These are phyloP conservation scores for Penicillium steckii DNA, from an alignment of 495 filamentous ascomycete species.

Conservation along the genomic window DNA sequence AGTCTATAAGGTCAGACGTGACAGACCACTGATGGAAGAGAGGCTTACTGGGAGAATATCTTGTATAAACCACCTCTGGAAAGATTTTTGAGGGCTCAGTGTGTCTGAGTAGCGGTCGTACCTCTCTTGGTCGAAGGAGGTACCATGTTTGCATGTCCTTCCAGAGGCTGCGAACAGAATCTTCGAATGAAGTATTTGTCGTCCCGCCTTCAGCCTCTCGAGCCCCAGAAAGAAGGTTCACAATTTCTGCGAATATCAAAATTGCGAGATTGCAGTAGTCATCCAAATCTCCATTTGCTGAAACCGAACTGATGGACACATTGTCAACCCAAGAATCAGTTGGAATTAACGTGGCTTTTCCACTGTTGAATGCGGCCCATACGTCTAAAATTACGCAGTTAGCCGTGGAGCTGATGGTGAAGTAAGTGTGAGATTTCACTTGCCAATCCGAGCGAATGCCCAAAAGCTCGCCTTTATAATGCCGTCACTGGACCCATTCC, in stretches of 20 bases:
- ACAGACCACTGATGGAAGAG: not conserved
- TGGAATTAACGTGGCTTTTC: slow-evolving; percentile 17
- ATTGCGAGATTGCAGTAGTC: slow-evolving; percentile 16
- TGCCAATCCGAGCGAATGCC: slow-evolving; percentile 18
- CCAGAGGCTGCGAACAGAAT: slow-evolving; percentile 2
- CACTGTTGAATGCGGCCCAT: slow-evolving; percentile 15
- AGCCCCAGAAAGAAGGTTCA: slow-evolving; percentile 4
- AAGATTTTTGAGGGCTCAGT: not conserved
- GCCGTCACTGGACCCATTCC: slow-evolving; percentile 13
- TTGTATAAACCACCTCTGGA: slow-evolving; percentile 1
- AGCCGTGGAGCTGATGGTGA: not conserved
- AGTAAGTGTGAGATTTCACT: not conserved
- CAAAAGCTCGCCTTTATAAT: slow-evolving; percentile 16
- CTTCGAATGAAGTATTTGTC: not conserved
- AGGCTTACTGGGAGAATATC: slow-evolving; percentile 9
- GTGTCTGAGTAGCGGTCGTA: slow-evolving; percentile 8
- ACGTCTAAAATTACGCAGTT: slow-evolving; percentile 4
- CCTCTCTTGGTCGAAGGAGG: slow-evolving; percentile 7
- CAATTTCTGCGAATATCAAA: slow-evolving; percentile 11
- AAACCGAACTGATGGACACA: slow-evolving; percentile 4
- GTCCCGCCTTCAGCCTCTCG: not conserved
- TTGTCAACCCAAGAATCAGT: slow-evolving; percentile 19
- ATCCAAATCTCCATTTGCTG: slow-evolving; percentile 8
- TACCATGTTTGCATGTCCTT: slow-evolving; percentile 10
- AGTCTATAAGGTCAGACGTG: slow-evolving; percentile 4